phyloP scores from a whole-genome alignment of 2,329 filamentous ascomycete species.

The Dactylonectria macrodidyma region DNA sequence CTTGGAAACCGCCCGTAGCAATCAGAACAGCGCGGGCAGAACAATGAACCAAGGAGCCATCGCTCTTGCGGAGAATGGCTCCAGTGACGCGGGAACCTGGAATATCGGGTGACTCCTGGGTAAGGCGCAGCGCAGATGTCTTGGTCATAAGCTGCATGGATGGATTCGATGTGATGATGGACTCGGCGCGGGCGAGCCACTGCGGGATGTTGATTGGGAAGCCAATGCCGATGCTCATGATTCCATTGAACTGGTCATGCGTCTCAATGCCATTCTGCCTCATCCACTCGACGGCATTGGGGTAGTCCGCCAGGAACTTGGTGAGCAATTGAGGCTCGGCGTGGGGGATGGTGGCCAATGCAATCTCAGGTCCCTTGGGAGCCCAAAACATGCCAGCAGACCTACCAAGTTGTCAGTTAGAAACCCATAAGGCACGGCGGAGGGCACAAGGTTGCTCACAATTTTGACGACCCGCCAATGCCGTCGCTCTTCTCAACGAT shows the following conservation, averaged over 20 bases:
- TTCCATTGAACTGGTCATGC: conserved; percentile 32
- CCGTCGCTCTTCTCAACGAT: conserved; percentile 27
- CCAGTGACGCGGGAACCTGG: conserved; percentile 26
- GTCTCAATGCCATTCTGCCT: conserved; percentile 28
- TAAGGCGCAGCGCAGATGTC: conserved; percentile 24
- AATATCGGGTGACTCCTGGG: conserved; percentile 2
- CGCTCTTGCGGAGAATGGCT: conserved; percentile 15
- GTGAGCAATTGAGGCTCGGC: conserved; percentile 27
- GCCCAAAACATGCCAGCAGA: conserved; percentile 38
- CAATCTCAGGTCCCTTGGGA: conserved; percentile 15
- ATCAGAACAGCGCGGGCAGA: conserved; percentile 31
- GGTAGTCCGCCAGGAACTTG: conserved; percentile 31
- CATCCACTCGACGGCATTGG: conserved; percentile 32
- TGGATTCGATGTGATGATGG: conserved; percentile 21
- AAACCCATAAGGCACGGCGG: too few species aligned
- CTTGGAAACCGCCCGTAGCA: conserved; percentile 35
- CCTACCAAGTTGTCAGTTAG: conserved; percentile 1
- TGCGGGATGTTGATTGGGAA: conserved; percentile 34
- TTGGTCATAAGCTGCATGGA: conserved; percentile 14
- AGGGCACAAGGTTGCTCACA: conserved; percentile 8
- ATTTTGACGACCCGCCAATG: conserved; percentile 28
- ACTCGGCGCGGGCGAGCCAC: conserved; percentile 32
- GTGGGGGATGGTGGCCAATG: conserved; percentile 24
- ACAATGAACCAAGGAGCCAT: conserved; percentile 18
- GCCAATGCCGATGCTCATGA: conserved; percentile 35